Evolutionary conservation across 1,284 basidiomycete genomes (phyloP).

Genomic region (Pisolithus thermaeus): DNA sequence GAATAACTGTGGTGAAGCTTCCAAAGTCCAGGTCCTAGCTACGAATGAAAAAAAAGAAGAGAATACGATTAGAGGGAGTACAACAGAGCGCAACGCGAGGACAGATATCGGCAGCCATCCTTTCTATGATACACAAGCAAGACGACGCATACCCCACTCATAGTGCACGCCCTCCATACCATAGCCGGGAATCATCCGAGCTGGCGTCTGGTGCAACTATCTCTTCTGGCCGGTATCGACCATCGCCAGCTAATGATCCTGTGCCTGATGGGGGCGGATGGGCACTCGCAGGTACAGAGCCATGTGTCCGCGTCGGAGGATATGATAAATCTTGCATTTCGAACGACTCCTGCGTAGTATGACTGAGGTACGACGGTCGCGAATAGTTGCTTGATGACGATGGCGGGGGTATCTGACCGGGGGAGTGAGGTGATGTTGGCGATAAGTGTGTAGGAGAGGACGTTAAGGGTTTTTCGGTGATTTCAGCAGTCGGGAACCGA

Average conservation of each 20-base stretch:
- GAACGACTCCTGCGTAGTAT: constrained; percentile 30
- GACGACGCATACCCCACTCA: constrained; percentile 13
- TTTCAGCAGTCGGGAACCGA: constrained; percentile 38
- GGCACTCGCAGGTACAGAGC: constrained; percentile 7
- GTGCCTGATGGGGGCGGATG: not conserved
- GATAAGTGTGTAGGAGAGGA: constrained; percentile 3
- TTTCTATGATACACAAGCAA: constrained; percentile 1
- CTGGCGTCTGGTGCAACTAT: constrained; percentile 20
- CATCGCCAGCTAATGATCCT: constrained; percentile 3
- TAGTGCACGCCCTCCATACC: constrained; percentile 39
- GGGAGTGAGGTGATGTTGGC: constrained; percentile 1
- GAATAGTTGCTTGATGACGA: constrained; percentile 2
- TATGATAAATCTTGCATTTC: constrained; percentile 47
- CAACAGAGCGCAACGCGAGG: not conserved
- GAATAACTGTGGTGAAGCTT: not conserved
- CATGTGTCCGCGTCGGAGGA: constrained; percentile 13
- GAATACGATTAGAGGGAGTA: not conserved
- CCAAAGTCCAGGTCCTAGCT: too few relatives aligned
- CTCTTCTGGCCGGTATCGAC: constrained; percentile 5
- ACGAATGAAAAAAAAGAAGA: not conserved
- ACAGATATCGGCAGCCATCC: not conserved
- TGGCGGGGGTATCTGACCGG: constrained; percentile 4
- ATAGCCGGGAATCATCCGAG: constrained; percentile 32
- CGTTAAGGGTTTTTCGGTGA: constrained; percentile 14
- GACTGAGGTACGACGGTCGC: not conserved